These are phyloP conservation scores for Colletotrichum somersetense DNA, from an alignment of 2,329 filamentous ascomycete species.

Conservation along the genomic window DNA sequence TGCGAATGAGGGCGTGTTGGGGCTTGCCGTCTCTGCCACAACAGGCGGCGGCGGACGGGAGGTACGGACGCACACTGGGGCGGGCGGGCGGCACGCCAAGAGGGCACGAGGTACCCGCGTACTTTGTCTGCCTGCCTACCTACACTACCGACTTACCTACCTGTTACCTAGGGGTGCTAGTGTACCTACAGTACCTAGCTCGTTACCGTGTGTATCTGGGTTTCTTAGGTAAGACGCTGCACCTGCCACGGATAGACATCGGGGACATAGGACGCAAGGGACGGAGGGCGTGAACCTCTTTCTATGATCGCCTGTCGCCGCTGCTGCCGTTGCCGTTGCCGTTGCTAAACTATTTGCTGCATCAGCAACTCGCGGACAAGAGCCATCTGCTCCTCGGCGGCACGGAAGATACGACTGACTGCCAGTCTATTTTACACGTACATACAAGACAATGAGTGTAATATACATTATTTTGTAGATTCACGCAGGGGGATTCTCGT, in stretches of 20 bases:
- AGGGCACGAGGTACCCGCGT: slow-evolving; percentile 3
- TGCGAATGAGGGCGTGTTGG: slow-evolving; percentile 29
- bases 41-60: slow-evolving; percentile 25
- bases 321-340: background rate
- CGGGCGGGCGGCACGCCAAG: slow-evolving; percentile 16
- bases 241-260: slow-evolving; percentile 2
- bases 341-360: background rate
- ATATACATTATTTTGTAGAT: no score
- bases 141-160: background rate
- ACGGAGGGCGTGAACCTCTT: background rate
- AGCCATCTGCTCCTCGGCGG: no score
- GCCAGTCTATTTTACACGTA: no score
- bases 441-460: background rate
- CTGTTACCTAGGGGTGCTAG: no score
- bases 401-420: background rate
- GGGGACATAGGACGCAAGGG: background rate
- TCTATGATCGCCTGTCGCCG: background rate
- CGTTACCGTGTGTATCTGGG: background rate
- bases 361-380: background rate
- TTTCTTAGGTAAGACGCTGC: slow-evolving; percentile 14
- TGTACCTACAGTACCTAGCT: background rate
- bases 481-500: background rate
- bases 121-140: background rate
- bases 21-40: slow-evolving; percentile 37
- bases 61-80: slow-evolving; percentile 31